These are phyloP conservation scores for Bruguiera gymnorhiza DNA, from an alignment of 345 rosid species.

Conservation along the genomic window DNA sequence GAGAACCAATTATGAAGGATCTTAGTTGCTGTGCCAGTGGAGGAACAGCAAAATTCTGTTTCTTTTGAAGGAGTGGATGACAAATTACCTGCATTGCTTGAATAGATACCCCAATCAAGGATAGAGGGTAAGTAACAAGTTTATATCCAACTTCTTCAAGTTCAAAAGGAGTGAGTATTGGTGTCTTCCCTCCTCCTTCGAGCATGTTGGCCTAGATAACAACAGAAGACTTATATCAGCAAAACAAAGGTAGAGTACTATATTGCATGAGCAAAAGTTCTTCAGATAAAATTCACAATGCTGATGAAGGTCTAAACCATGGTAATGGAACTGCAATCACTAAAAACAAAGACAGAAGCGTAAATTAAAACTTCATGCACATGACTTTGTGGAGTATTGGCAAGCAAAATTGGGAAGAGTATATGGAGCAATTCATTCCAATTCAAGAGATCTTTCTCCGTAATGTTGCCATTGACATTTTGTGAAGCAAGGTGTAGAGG, in stretches of 20 bases:
- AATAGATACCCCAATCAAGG: slow-evolving; percentile 81
- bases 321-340: not conserved
- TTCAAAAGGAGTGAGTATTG: slow-evolving; percentile 67
- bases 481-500: too few relatives aligned
- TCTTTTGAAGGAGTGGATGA: not conserved
- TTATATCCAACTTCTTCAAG: slow-evolving; percentile 83
- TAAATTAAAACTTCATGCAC: not conserved
- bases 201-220: slow-evolving; percentile 68
- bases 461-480: too few relatives aligned
- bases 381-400: not conserved
- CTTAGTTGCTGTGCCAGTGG: too few relatives aligned
- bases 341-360: not conserved
- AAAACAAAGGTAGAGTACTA: not conserved
- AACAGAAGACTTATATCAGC: slow-evolving; percentile 19
- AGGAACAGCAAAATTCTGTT: too few relatives aligned
- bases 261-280: not conserved
- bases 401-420: not conserved
- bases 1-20: not conserved
- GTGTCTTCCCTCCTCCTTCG: slow-evolving; percentile 89
- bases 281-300: not conserved
- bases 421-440: not conserved
- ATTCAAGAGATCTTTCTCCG: too few relatives aligned
- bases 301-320: not conserved
- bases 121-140: slow-evolving; percentile 76
- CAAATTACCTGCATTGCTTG: slow-evolving; percentile 81